These are phyloP conservation scores for Malus orientalis DNA, from an alignment of 306 rosid species.

Conservation along the genomic window DNA sequence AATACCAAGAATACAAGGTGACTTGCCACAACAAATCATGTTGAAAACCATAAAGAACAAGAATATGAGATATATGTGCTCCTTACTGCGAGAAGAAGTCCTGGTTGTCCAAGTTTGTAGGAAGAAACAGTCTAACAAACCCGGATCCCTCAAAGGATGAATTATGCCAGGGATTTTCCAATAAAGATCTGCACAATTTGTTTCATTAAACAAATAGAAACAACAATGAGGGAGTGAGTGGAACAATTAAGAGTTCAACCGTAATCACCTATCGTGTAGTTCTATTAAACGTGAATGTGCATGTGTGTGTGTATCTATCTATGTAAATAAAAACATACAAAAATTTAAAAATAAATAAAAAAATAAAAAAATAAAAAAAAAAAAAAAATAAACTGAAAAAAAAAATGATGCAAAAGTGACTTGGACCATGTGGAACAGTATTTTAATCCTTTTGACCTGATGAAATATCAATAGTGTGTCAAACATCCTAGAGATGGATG, in stretches of 20 bases:
- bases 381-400: background rate
- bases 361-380: background rate
- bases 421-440: conserved; percentile 7
- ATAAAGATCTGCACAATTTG: conserved; percentile 55
- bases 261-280: background rate
- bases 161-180: conserved; percentile 99
- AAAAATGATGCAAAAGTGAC: conserved; percentile 4
- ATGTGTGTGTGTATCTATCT: background rate
- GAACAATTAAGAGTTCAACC: background rate
- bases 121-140: conserved; percentile 88
- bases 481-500: conserved; percentile 15
- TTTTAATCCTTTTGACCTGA: conserved; percentile 9
- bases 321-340: background rate
- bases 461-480: conserved; percentile 3
- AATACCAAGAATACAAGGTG: conserved; percentile 24
- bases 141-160: conserved; percentile 99
- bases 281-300: background rate
- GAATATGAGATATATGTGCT: conserved; percentile 17
- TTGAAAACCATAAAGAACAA: conserved; percentile 19
- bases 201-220: conserved; percentile 17
- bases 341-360: background rate
- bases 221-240: conserved; percentile 8
- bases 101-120: conserved; percentile 76
- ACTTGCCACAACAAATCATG: conserved; percentile 12
- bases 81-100: conserved; percentile 81